These are phyloP conservation scores for Camellia sinensis DNA, from an alignment of 148 eudicot species.

Conservation along the genomic window DNA sequence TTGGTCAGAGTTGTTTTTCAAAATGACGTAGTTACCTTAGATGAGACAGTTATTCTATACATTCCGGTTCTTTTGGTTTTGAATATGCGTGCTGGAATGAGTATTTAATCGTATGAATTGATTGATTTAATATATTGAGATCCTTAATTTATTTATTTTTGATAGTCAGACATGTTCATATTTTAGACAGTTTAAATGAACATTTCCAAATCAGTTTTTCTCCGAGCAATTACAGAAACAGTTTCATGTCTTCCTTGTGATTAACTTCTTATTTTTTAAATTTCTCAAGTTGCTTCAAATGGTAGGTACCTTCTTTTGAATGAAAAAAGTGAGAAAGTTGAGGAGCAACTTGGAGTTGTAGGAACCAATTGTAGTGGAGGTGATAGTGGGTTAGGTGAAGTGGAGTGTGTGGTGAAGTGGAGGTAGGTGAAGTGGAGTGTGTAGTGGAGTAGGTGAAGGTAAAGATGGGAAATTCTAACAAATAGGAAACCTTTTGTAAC, in stretches of 20 bases:
- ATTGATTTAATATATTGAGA: background rate
- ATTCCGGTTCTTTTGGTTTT: background rate
- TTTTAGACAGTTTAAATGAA: background rate
- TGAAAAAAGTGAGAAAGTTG: constrained; percentile 79
- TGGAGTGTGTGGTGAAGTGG: too few species aligned
- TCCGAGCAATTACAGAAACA: background rate
- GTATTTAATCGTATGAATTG: background rate
- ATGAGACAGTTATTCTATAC: background rate
- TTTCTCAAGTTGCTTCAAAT: constrained; percentile 13
- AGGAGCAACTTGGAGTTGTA: constrained; percentile 79
- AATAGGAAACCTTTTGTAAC: constrained; percentile 7
- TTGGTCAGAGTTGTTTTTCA: background rate
- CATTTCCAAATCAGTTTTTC: background rate
- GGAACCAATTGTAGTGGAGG: constrained; percentile 97
- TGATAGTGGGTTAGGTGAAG: too few species aligned
- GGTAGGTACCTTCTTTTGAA: constrained; percentile 80
- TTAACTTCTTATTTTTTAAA: background rate
- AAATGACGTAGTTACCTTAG: background rate
- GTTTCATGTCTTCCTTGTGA: constrained; percentile 4
- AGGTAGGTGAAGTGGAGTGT: too few species aligned
- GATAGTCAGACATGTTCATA: background rate
- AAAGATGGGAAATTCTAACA: too few species aligned
- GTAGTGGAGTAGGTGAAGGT: too few species aligned
- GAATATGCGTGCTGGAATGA: background rate
- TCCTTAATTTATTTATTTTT: background rate